A percentile compares a stretch with the other conserved stretches of the same genome.
Evolutionary conservation across 2,329 filamentous ascomycete species (phyloP).

Genomic region (Coniochaeta sp.): DNA sequence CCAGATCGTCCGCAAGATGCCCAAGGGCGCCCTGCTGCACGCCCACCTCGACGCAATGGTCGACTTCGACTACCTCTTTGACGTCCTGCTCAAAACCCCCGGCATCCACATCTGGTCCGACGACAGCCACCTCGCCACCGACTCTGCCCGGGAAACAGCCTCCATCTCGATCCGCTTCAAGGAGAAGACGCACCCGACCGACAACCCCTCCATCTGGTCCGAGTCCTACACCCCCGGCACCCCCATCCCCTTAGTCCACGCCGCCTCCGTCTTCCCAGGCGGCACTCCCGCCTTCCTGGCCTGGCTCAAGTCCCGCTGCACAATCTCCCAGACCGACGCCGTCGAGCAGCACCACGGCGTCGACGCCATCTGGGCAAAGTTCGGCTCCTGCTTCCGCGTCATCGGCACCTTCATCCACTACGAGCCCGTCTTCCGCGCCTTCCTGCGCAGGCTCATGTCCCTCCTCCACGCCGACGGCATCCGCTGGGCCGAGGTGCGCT

Average conservation of each 20-base stretch:
- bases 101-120: conserved; percentile 64
- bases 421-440: conserved; percentile 79
- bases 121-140: conserved; percentile 47
- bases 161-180: conserved; percentile 48
- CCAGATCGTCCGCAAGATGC: conserved; percentile 78
- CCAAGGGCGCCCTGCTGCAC: conserved; percentile 80
- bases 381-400: conserved; percentile 65
- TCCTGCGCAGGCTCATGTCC: conserved; percentile 63
- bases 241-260: conserved; percentile 50
- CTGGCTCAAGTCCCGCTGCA: conserved; percentile 69
- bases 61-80: conserved; percentile 73
- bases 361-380: conserved; percentile 79
- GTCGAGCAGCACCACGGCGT: conserved; percentile 76
- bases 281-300: conserved; percentile 64
- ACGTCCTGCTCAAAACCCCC: conserved; percentile 60
- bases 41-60: conserved; percentile 90
- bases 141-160: conserved; percentile 44
- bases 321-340: conserved; percentile 64
- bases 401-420: conserved; percentile 74
- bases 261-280: conserved; percentile 64
- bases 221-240: conserved; percentile 51
- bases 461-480: conserved; percentile 75
- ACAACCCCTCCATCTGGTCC: conserved; percentile 52
- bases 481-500: conserved; percentile 74
- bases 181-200: conserved; percentile 24